Percentiles rank a stretch among this genome's conserved stretches.
Conservation (phyloP, 2,329 filamentous ascomycete genomes). For the Aspergillus sp. region DNA sequence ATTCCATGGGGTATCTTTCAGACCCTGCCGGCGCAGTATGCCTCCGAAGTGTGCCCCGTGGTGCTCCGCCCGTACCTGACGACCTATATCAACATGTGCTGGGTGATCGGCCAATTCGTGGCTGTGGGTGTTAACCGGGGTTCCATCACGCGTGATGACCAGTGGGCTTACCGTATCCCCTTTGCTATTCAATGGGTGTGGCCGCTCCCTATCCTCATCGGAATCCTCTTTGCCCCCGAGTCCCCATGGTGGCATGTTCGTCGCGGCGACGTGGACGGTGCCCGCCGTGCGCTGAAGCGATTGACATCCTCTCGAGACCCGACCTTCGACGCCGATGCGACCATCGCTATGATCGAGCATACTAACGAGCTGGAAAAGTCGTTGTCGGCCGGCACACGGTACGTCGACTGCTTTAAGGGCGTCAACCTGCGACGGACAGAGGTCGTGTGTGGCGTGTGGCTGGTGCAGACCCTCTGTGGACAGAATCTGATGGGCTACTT, state of each 20-base stretch:
- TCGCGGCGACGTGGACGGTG: slow-evolving; percentile 39
- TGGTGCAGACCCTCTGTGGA: slow-evolving; percentile 59
- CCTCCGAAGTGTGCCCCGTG: slow-evolving; percentile 40
- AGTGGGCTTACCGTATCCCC: slow-evolving; percentile 51
- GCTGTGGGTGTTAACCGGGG: slow-evolving; percentile 46
- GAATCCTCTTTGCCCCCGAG: slow-evolving; percentile 43
- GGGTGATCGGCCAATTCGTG: slow-evolving; percentile 46
- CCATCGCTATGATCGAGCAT: slow-evolving; percentile 83
- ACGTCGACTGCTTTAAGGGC: slow-evolving; percentile 78
- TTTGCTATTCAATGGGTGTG: slow-evolving; percentile 51
- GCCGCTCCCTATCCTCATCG: slow-evolving; percentile 45
- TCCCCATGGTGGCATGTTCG: slow-evolving; percentile 50
- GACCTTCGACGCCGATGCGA: slow-evolving; percentile 74
- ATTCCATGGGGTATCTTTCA: slow-evolving; percentile 49
- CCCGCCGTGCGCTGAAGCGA: slow-evolving; percentile 37
- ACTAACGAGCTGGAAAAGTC: slow-evolving; percentile 74
- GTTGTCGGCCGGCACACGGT: slow-evolving; percentile 68
- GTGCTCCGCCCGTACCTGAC: slow-evolving; percentile 38
- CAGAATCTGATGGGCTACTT: slow-evolving; percentile 61
- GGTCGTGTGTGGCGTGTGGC: slow-evolving; percentile 60
- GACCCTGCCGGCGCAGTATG: slow-evolving; percentile 42
- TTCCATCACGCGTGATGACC: slow-evolving; percentile 38
- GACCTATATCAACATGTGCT: slow-evolving; percentile 41
- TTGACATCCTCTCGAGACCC: slow-evolving; percentile 53
- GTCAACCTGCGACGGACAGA: slow-evolving; percentile 75